Base-by-base conservation (phyloP, 371 early-diverging fungal species). In the Polyrhizophydium stewartii region DNA sequence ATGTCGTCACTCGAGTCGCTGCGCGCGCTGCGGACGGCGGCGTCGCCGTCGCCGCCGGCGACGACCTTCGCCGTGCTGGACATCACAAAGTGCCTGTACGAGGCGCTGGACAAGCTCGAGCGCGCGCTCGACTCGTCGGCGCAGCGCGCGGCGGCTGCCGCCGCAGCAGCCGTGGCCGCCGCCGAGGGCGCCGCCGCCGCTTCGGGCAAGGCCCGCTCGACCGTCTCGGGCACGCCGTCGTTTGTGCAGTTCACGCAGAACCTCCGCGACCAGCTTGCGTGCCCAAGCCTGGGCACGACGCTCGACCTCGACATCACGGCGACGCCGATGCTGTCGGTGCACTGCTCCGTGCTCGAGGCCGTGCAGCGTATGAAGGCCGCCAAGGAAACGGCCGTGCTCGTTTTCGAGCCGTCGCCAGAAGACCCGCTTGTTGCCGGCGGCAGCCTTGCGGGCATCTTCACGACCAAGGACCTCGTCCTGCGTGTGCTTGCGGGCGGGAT, bases 401-500 rank as follows among this genome's bases (percentile, higher is more conserved):
- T 96, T 10, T 88, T 92, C 72, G 68, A 69, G 35, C 21, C 47
- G 35, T 16, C 16, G 49, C 49, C 16, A 10, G 28, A 3, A 10
- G 63, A 59, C 13, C 35, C 32, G n/a, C 35, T 24, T 33, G 40
- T 17, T 21, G 33, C 27, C 13, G 61, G 55, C 10, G 89, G 84
- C 33, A 78, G 76, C 19, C 78, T 95, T 53, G 87, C 91, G n/a
- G 94, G 95, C 59, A 94, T 96, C 64, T 92, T 96, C 70, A 96
- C 96, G 19, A 90, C 86, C 70, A 88, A 88, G 69, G 97, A 97
- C 72, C 84, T 97, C 51, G 94, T 95, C 41, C 81, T 96, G 60
- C 85, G 97, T 60, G 97, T 96, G n/a, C 88, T 97, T 64, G 94
- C 96, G 22, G 92, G 93, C 49, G 92, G 91, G 17, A 69, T 93